phyloP scores from a whole-genome alignment of 129 eudicot genomes.

The Flaveria robusta region DNA sequence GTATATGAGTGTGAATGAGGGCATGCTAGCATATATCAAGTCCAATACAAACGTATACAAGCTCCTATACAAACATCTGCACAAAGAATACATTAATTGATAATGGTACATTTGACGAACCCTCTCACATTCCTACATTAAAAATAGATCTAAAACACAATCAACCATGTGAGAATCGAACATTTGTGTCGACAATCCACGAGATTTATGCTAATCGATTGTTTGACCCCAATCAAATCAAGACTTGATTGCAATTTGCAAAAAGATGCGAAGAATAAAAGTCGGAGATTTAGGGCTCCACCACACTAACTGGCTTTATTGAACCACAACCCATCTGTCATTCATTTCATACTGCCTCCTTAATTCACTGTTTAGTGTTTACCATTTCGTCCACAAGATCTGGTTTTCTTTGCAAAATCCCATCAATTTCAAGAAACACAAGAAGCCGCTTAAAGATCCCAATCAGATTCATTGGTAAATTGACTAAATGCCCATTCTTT shows the following conservation, averaged over 20 bases:
- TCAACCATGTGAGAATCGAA: neutral
- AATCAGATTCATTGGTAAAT: conserved; percentile 23
- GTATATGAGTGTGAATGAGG: too few species aligned
- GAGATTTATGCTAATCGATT: conserved; percentile 7
- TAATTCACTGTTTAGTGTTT: conserved; percentile 14
- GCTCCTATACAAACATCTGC: too few species aligned
- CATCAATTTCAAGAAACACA: conserved; percentile 8
- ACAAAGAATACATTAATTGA: too few species aligned
- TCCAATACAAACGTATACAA: too few species aligned
- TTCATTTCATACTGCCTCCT: conserved; percentile 30
- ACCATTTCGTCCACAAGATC: conserved; percentile 35
- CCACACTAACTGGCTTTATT: neutral
- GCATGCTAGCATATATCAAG: too few species aligned
- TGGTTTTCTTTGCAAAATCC: neutral
- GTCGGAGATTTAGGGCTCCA: conserved; percentile 12
- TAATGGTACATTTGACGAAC: too few species aligned
- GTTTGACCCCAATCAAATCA: neutral
- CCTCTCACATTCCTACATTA: neutral
- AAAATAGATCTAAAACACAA: conserved; percentile 6
- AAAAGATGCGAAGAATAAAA: neutral
- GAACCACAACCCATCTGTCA: conserved; percentile 38
- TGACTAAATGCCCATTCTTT: neutral
- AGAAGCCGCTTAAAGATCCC: conserved; percentile 15
- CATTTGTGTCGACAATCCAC: neutral
- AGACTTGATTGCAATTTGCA: neutral